Percentiles rank a stretch among this genome's conserved stretches.
phyloP scores from a whole-genome alignment of 768 basidiomycete species.

The Lactifluus echinatus region DNA sequence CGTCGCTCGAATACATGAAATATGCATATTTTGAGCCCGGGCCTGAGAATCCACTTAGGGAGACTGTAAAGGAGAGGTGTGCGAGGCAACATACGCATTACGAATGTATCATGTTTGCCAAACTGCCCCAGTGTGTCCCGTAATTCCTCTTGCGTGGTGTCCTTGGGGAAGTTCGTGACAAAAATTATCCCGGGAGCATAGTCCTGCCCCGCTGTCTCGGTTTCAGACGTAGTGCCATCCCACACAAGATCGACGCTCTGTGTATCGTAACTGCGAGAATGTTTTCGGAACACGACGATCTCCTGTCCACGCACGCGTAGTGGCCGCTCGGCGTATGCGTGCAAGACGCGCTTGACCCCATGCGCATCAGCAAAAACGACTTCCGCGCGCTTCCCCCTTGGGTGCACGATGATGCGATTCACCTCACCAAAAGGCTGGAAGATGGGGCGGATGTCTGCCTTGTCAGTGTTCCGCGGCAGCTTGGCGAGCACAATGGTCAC shows the following conservation, averaged over 20 bases:
- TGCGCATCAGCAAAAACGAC: neutral
- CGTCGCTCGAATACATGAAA: neutral
- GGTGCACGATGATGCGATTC: neutral
- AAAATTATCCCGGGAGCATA: neutral
- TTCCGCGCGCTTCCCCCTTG: neutral
- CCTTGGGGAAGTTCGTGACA: neutral
- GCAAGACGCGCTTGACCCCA: neutral
- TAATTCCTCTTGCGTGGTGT: neutral
- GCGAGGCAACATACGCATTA: constrained; percentile 3
- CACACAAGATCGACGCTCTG: too few relatives aligned
- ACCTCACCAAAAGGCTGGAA: constrained; percentile 5
- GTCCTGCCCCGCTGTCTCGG: neutral
- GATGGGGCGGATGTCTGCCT: neutral
- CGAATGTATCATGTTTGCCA: neutral
- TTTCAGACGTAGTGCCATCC: neutral
- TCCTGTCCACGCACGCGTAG: neutral
- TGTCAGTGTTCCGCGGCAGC: neutral
- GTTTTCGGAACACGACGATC: neutral
- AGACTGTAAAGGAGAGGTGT: neutral
- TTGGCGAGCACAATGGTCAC: neutral
- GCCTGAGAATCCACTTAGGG: neutral
- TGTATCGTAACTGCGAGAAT: too few relatives aligned
- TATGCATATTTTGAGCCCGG: constrained; percentile 11
- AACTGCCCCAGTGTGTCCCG: neutral
- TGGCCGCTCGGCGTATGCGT: constrained; percentile 6